phyloP scores from a whole-genome alignment of 192 early-diverging fungal genomes.

The Coemansia furcata region DNA sequence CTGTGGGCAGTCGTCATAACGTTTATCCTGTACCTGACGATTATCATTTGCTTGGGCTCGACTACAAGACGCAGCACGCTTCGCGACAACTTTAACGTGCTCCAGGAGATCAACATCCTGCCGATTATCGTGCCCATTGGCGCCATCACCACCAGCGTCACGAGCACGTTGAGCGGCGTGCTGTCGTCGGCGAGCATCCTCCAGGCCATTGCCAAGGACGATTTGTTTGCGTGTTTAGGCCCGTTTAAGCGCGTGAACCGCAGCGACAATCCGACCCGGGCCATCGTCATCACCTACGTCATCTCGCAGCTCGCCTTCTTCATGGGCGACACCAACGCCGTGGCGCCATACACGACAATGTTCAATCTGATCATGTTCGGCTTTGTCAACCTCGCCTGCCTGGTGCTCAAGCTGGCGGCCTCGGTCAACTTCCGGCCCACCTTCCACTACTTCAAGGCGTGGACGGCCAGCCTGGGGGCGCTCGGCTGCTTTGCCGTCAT shows the following conservation, averaged over 20 bases:
- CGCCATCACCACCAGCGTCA: slow-evolving; percentile 60
- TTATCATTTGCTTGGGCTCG: slow-evolving; percentile 58
- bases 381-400: slow-evolving; percentile 65
- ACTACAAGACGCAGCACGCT: slow-evolving; percentile 59
- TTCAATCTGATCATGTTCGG: slow-evolving; percentile 63
- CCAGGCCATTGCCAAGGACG: slow-evolving; percentile 67
- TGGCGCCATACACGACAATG: slow-evolving; percentile 66
- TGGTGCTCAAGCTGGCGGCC: slow-evolving; percentile 61
- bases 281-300: slow-evolving; percentile 44
- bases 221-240: slow-evolving; percentile 55
- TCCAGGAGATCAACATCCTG: slow-evolving; percentile 61
- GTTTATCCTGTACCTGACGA: slow-evolving; percentile 54
- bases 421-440: slow-evolving; percentile 70
- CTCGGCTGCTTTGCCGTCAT: slow-evolving; percentile 55
- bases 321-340: slow-evolving; percentile 61
- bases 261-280: slow-evolving; percentile 25
- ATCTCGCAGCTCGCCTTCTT: slow-evolving; percentile 59
- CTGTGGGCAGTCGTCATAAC: slow-evolving; percentile 60
- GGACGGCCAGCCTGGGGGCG: slow-evolving; percentile 60
- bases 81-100: slow-evolving; percentile 60
- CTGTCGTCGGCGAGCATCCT: slow-evolving; percentile 62
- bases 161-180: slow-evolving; percentile 59
- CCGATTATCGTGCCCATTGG: slow-evolving; percentile 59
- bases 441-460: slow-evolving; percentile 66
- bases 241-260: slow-evolving; percentile 23